A percentile compares a stretch with the other conserved stretches of the same genome.
Conservation (phyloP, 129 eudicot genomes). For the Sambucus nigra region DNA sequence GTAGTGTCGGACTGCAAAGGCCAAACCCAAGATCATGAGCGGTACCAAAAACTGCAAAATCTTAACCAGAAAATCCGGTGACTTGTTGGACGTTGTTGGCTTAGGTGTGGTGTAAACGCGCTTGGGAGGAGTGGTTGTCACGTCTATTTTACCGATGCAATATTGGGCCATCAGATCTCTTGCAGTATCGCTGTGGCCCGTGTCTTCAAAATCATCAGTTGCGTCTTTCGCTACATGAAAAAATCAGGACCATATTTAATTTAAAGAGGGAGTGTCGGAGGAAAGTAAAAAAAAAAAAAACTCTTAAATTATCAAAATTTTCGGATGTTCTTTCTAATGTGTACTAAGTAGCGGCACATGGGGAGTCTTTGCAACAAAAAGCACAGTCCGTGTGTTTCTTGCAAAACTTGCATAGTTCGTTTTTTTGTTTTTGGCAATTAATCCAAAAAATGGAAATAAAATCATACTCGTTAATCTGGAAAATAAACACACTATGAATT, state of each 20-base stretch:
- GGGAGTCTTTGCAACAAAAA: too few species aligned
- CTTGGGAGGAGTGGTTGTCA: conserved; percentile 54
- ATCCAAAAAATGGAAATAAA: too few species aligned
- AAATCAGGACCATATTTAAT: neutral
- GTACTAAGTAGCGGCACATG: too few species aligned
- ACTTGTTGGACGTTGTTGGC: conserved; percentile 49
- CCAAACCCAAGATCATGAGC: conserved; percentile 59
- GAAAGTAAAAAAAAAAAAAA: too few species aligned
- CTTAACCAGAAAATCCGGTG: conserved; percentile 57
- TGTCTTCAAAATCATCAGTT: conserved; percentile 30
- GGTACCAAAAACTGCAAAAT: conserved; percentile 78
- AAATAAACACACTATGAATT: too few species aligned
- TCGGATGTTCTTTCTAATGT: too few species aligned
- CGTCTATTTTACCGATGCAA: conserved; percentile 31
- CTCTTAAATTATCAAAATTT: too few species aligned
- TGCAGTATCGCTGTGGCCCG: conserved; percentile 32
- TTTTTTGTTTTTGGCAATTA: too few species aligned
- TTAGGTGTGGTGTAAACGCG: conserved; percentile 45
- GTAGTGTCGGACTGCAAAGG: conserved; percentile 67
- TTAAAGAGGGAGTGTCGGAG: too few species aligned
- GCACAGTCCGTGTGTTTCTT: too few species aligned
- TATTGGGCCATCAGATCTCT: conserved; percentile 27
- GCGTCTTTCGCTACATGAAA: conserved; percentile 24
- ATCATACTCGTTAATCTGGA: conserved; percentile 15
- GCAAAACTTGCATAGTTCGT: too few species aligned